Base-by-base conservation (phyloP, 768 basidiomycete genomes). In the Mycena latifolia region DNA sequence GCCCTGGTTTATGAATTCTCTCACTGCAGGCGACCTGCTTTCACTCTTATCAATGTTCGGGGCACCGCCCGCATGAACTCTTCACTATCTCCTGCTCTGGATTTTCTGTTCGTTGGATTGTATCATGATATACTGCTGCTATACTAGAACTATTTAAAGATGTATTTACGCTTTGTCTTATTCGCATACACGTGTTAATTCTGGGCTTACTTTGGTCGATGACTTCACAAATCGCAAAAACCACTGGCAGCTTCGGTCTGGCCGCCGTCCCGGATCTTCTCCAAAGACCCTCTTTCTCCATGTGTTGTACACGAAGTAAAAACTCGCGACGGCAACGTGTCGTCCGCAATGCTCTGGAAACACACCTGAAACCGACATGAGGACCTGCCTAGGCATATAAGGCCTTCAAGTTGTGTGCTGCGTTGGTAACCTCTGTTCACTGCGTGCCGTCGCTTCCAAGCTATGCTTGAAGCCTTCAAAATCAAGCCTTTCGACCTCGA, bases 381-480 rank as follows among this genome's bases (percentile, higher is more conserved):
- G 60, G 65, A 31, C 31, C 28, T 35, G 33, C 20, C 47, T 5
- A 45, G 15, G 24, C 25, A 31, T 41, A 60, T 65, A 69, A 69
- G 29, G 29, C 14, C 63, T 7, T 46, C 12, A 15, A 51, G 29
- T n/a, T n/a, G n/a, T n/a, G n/a, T n/a, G n/a, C n/a, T n/a, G n/a
- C n/a, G n/a, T 39, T 4, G 6, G 4, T 20, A 14, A 12, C 50
- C 59, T 29, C 46, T n/a, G 24, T 28, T 46, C 45, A 24, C n/a
- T n/a, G 45, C 14, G 22, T 15, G 24, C 45, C 24, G 45, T 25
- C 45, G 22, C 45, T 46, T 43, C 33, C 43, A 39, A 55, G 47
- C 54, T 62, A 87, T 93, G 83, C 85, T 93, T 33, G 88, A 88
- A 73, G 90, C 89, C 59, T 93, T 94, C 86, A 92, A 91, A 79